Base-by-base conservation (phyloP, 768 basidiomycete genomes). In the Leucocoprinus birnbaumii region DNA sequence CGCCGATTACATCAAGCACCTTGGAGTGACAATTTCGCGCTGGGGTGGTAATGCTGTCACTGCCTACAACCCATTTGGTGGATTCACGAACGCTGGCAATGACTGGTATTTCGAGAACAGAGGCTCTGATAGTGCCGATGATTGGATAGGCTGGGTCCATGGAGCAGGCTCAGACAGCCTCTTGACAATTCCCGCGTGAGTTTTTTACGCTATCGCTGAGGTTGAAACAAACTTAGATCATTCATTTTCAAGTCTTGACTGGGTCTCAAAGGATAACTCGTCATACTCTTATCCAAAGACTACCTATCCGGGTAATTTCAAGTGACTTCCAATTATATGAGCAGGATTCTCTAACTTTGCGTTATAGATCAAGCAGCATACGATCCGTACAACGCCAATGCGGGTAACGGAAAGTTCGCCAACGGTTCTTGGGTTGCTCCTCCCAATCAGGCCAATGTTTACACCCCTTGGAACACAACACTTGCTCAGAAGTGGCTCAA, bases 41-140 rank as follows among this genome's bases (percentile, higher is more conserved):
- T 81, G 80, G 80, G 80, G 80, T 51, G 80, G 80, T 40, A 80
- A 79, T 55, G 78, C 80, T 19, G 79, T 79, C 4, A 82, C 79
- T 3, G 76, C 80, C 3, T 82, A 82, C 63, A 82, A 82, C 58
- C 77, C 77, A 1, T 68, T 71, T 49, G 78, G 77, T 16, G 70
- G 69, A 19, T 80, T 79, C 59, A 80, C 79, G 3, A 80, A 80
- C 53, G 80, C 80, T 5, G 80, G 79, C 42, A 73, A 67, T 34
- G 80, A 82, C 57, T 82, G 80, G 80, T 82, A 72, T 62, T 80
- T 82, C 44, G 80, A 82, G 62, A 82, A 82, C 58, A 70, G 80
- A n/a, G 68, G 57, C n/a, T 67, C 66, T 25, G 72, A 73, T 51
- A 8, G 65, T 34, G 71, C 65, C 16, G 79, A 82, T 60, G 73